Base-by-base conservation (phyloP, 2,329 filamentous ascomycete species). In the Trichoderma koningiopsis region DNA sequence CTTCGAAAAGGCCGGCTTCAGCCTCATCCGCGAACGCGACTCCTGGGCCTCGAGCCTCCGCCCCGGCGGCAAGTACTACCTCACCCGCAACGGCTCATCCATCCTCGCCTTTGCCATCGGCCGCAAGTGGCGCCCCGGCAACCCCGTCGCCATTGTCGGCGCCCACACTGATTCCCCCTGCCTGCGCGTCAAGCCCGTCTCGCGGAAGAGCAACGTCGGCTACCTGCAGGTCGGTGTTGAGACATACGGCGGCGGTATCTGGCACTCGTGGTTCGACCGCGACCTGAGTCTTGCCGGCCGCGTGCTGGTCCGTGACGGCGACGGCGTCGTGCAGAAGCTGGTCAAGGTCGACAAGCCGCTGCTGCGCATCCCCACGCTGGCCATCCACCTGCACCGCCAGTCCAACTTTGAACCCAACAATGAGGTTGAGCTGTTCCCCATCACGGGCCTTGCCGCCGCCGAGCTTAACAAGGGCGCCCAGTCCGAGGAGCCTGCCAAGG, bases 231-330 rank as follows among this genome's bases (percentile, higher is more conserved):
- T 99, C 69, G 96, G 94, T 65, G 95, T 97, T 63, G 96, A 99
- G 84, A 95, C 93, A 1, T 99, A 99, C 77, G 96, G 96, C 65
- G 96, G 96, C 71, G 96, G 96, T 68, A 90, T 98, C 76, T 98
- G 95, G 95, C 94, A 97, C 81, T 97, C 93, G 58, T 99, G 92
- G 96, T 99, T 99, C 77, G 96, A 99, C 80, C 90, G 96, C 62
- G 96, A 99, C 79, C 84, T 99, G 71, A 92, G 92, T 75, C 89
- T 98, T 66, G 96, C 96, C 37, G 96, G 96, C 10, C 88, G 96
- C 70, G 92, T 92, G 16, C 90, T 98, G 84, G 92, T 96, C 68
- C 89, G 87, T 74, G 89, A 90, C 69, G 86, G 86, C 58, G 87
- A 92, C 70, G 89, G 87, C 72, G 92, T 97, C 72, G 88, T 90